Evolutionary conservation across 2,329 filamentous ascomycete species (phyloP).

Genomic region (Fusarium sp.): DNA sequence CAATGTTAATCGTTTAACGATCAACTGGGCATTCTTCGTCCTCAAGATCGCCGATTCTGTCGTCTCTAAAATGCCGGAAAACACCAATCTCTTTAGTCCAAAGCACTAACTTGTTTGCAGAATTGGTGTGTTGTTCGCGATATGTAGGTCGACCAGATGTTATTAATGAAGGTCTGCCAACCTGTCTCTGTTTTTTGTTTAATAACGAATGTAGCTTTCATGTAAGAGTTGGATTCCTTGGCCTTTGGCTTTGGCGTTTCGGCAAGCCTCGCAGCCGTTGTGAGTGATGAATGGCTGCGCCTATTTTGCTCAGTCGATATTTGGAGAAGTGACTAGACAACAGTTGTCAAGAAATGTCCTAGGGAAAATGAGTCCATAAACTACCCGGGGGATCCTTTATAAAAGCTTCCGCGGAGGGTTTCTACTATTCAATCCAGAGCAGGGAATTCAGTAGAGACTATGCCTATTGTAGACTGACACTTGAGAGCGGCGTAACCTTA

Average conservation of each 20-base stretch:
- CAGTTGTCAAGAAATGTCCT: accelerated
- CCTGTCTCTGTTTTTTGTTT: too few relatives aligned
- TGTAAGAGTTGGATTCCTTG: background rate
- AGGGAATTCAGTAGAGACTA: background rate
- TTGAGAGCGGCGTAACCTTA: background rate
- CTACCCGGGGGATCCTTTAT: too few relatives aligned
- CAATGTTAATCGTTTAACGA: accelerated
- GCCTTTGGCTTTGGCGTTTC: background rate
- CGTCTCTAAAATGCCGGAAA: background rate
- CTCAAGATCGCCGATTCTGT: background rate
- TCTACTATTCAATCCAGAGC: background rate
- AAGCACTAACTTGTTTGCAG: accelerated
- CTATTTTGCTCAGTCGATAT: accelerated
- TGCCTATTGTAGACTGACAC: background rate
- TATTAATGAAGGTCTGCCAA: too few relatives aligned
- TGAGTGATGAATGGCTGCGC: background rate
- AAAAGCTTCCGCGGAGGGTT: background rate
- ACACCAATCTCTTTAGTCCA: accelerated
- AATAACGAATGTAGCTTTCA: too few relatives aligned
- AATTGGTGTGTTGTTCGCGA: accelerated
- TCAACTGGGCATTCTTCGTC: background rate
- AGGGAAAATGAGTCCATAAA: background rate
- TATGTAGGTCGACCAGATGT: accelerated
- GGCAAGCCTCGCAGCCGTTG: background rate
- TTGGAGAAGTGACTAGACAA: accelerated